phyloP scores from a whole-genome alignment of 2,329 filamentous ascomycete species.

The Scedosporium apiospermum region DNA sequence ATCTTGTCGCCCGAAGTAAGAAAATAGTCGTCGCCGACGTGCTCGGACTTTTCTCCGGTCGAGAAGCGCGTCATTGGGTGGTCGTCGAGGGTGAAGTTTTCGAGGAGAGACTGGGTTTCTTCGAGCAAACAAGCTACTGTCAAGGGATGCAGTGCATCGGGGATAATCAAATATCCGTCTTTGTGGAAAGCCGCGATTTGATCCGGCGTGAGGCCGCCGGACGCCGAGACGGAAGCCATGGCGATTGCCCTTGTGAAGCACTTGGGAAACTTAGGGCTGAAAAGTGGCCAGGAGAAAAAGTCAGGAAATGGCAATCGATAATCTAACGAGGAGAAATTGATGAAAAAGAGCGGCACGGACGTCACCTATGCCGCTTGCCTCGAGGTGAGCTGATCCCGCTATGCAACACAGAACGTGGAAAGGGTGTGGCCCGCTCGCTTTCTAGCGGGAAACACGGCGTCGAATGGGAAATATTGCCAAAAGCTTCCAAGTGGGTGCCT shows the following conservation, averaged over 20 bases:
- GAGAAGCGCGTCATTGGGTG: slow-evolving; percentile 94
- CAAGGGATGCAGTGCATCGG: slow-evolving; percentile 57
- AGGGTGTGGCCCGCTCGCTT: too few relatives aligned
- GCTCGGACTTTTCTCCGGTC: slow-evolving; percentile 64
- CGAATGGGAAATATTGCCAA: background rate
- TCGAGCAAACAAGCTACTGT: slow-evolving; percentile 60
- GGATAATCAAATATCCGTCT: slow-evolving; percentile 87
- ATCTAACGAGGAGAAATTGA: too few relatives aligned
- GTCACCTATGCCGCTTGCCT: too few relatives aligned
- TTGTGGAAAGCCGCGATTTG: slow-evolving; percentile 65
- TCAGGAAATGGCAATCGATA: background rate
- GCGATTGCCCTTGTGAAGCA: background rate
- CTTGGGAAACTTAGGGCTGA: background rate
- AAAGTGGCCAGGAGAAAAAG: background rate
- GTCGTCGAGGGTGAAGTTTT: slow-evolving; percentile 64
- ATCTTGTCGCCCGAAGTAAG: slow-evolving; percentile 82
- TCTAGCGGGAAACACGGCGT: background rate
- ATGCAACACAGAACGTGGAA: too few relatives aligned
- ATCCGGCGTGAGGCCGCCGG: slow-evolving; percentile 53
- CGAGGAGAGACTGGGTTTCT: slow-evolving; percentile 67
- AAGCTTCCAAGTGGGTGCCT: too few relatives aligned
- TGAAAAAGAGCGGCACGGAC: too few relatives aligned
- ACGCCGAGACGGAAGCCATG: background rate
- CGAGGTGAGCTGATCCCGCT: too few relatives aligned
- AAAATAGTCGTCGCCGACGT: slow-evolving; percentile 94